A percentile compares a stretch with the other conserved stretches of the same genome.
phyloP scores from a whole-genome alignment of 371 early-diverging fungal species.

The Rhizopus stolonifer region DNA sequence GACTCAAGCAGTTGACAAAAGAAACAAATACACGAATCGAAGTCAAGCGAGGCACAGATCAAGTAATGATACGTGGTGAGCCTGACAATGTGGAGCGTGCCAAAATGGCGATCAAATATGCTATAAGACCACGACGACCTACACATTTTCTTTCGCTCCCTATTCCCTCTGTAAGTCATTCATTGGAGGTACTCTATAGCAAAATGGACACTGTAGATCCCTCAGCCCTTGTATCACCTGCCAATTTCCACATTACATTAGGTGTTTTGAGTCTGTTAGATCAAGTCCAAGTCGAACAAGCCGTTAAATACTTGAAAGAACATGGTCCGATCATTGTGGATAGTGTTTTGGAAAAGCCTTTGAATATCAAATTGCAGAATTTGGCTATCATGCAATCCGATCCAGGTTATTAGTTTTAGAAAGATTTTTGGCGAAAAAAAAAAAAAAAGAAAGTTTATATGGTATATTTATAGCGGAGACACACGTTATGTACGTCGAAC shows the following conservation, averaged over 20 bases:
- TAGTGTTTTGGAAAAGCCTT: background rate
- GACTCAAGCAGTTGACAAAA: slow-evolving; percentile 26
- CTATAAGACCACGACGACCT: slow-evolving; percentile 22
- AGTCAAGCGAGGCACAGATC: slow-evolving; percentile 26
- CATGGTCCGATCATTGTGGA: background rate
- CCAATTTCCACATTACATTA: slow-evolving; percentile 39
- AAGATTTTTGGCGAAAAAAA: background rate
- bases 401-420: no score
- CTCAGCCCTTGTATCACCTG: slow-evolving; percentile 21
- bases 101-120: slow-evolving; percentile 23
- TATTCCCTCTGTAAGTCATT: slow-evolving; percentile 11
- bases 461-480: slow-evolving; percentile 22
- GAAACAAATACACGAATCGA: slow-evolving; percentile 38
- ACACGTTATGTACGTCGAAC: slow-evolving; percentile 33
- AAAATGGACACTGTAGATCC: slow-evolving; percentile 29
- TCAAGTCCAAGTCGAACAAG: slow-evolving; percentile 10
- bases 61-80: slow-evolving; percentile 35
- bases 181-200: slow-evolving; percentile 16
- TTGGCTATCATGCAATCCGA: slow-evolving; percentile 14
- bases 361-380: slow-evolving; percentile 7
- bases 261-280: slow-evolving; percentile 32
- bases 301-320: slow-evolving; percentile 14
- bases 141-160: slow-evolving; percentile 40
- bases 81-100: slow-evolving; percentile 32
- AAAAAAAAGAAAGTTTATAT: no score